These are phyloP conservation scores for Circinella umbellata DNA, from an alignment of 371 early-diverging fungal genomes.

Conservation along the genomic window DNA sequence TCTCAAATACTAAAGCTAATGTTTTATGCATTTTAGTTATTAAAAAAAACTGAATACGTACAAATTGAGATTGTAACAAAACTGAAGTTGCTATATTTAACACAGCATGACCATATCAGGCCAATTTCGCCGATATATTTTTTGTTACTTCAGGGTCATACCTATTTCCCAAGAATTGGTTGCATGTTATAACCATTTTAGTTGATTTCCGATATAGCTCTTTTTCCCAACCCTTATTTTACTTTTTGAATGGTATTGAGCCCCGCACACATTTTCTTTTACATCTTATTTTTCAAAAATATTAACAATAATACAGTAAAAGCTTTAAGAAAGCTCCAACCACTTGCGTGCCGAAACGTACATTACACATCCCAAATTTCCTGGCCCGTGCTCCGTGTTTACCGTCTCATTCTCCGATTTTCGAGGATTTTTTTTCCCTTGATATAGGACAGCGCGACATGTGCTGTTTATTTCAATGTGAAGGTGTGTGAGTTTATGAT, in stretches of 20 bases:
- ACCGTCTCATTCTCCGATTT: background rate
- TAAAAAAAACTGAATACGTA: too few species aligned
- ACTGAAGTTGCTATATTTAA: background rate
- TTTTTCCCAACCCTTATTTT: background rate
- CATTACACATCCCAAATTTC: background rate
- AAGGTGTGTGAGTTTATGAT: too few species aligned
- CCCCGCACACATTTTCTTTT: too few species aligned
- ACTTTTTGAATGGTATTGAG: too few species aligned
- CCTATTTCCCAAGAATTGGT: slow-evolving; percentile 3
- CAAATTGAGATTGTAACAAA: background rate
- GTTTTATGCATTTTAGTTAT: too few species aligned
- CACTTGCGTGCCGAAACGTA: background rate
- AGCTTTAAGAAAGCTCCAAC: too few species aligned
- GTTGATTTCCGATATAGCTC: background rate
- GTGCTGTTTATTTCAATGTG: background rate
- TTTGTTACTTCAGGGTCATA: slow-evolving; percentile 1
- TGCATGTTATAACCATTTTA: slow-evolving; percentile 1
- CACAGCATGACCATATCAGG: background rate
- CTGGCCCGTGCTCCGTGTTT: background rate
- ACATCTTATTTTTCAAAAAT: too few species aligned
- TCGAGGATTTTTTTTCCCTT: background rate
- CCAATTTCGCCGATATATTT: background rate
- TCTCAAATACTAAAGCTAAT: too few species aligned
- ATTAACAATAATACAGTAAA: too few species aligned
- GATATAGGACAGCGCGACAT: background rate